A percentile compares a stretch with the other conserved stretches of the same genome.
These are phyloP conservation scores for Pseudotsuga menziesii DNA, from an alignment of 75 land plant species.

Conservation along the genomic window DNA sequence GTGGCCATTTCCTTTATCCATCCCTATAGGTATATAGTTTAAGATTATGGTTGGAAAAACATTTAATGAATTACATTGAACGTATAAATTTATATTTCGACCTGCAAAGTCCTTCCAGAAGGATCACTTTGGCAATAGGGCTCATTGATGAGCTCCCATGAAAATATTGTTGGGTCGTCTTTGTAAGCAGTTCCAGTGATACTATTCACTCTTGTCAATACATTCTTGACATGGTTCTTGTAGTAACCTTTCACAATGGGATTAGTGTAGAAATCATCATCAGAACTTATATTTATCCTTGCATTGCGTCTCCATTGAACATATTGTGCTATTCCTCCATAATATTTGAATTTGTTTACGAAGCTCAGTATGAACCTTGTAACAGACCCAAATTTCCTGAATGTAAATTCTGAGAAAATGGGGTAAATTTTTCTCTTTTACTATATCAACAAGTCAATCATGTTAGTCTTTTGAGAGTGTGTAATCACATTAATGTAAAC, in stretches of 20 bases:
- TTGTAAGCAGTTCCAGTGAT: constrained; percentile 65
- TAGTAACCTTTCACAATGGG: constrained; percentile 27
- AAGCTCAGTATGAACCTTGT: constrained; percentile 46
- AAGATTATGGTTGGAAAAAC: neutral
- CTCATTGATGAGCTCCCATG: constrained; percentile 76
- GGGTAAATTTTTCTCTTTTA: too few relatives aligned
- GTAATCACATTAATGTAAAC: too few relatives aligned
- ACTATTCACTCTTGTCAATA: constrained; percentile 62
- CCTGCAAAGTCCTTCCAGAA: constrained; percentile 59
- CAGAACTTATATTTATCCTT: neutral
- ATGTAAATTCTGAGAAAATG: too few relatives aligned
- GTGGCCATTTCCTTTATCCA: constrained; percentile 80
- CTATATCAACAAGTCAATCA: too few relatives aligned
- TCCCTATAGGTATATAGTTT: constrained; percentile 17
- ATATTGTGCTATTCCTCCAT: constrained; percentile 51
- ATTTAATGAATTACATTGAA: neutral
- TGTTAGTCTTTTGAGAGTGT: too few relatives aligned
- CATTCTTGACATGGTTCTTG: constrained; percentile 45
- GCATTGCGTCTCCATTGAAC: constrained; percentile 46
- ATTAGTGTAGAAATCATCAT: constrained; percentile 50
- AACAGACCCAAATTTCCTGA: too few relatives aligned
- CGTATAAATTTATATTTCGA: constrained; percentile 2
- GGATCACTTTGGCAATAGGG: constrained; percentile 43
- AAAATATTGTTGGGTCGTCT: constrained; percentile 65
- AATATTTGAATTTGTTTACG: constrained; percentile 34